phyloP scores from a whole-genome alignment of 2,329 filamentous ascomycete genomes.

The Colletotrichum lini region DNA sequence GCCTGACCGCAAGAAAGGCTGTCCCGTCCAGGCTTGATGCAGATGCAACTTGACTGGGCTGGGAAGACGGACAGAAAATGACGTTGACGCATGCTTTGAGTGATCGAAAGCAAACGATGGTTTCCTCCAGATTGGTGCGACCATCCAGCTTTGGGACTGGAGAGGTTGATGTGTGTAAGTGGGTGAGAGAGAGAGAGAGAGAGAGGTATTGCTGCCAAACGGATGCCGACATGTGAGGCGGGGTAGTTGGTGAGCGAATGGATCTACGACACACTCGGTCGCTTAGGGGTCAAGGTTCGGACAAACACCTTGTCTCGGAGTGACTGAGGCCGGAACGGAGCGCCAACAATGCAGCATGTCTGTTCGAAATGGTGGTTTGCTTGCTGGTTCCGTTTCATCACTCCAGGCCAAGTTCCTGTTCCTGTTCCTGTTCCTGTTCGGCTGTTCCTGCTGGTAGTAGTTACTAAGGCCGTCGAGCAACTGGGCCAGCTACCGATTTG shows the following conservation, averaged over 20 bases:
- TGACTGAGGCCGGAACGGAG: neutral
- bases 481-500: neutral
- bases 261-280: neutral
- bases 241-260: too few relatives aligned
- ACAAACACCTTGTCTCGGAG: slow-evolving; percentile 7
- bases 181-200: neutral
- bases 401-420: too few relatives aligned
- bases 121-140: neutral
- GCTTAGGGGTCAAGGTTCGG: neutral
- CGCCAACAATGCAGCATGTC: neutral
- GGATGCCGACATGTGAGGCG: too few relatives aligned
- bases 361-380: neutral
- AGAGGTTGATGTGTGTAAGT: too few relatives aligned
- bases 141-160: neutral
- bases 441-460: neutral
- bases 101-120: neutral
- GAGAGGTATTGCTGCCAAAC: neutral
- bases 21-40: neutral
- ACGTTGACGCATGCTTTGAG: neutral
- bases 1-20: slow-evolving; percentile 11
- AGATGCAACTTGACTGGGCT: neutral
- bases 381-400: neutral
- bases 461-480: too few relatives aligned
- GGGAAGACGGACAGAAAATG: neutral
- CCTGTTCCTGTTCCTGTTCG: too few relatives aligned